A percentile compares a stretch with the other conserved stretches of the same genome.
Conservation (phyloP, 257 asterid genomes). For the Solanum pinnatisectum region DNA sequence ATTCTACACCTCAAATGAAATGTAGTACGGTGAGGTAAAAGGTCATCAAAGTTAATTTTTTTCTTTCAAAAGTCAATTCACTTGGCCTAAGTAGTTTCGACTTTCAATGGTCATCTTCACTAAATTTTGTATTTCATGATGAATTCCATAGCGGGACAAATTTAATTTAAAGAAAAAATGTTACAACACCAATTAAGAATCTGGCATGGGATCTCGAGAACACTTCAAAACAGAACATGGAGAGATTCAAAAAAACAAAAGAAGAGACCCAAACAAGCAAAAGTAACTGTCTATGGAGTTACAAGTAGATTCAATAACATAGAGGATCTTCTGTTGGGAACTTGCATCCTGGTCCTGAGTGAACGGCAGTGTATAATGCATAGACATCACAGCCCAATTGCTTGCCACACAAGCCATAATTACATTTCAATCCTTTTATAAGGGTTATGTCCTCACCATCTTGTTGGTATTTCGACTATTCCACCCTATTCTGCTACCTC, state of each 20-base stretch:
- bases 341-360: neutral
- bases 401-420: neutral
- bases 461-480: neutral
- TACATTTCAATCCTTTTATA: neutral
- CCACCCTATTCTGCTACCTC: neutral
- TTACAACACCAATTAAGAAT: no score
- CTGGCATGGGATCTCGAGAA: no score
- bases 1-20: no score
- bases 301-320: neutral
- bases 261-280: neutral
- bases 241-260: neutral
- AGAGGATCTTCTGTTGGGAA: neutral
- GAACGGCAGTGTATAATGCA: neutral
- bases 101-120: neutral
- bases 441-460: neutral
- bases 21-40: neutral
- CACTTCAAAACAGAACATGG: neutral
- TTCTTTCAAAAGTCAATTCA: neutral
- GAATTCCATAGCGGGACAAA: neutral
- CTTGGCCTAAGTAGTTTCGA: neutral
- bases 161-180: no score
- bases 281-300: neutral
- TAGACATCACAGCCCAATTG: neutral
- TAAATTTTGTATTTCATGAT: neutral
- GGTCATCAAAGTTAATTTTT: neutral